These are phyloP conservation scores for Prunus campanulata DNA, from an alignment of 306 rosid genomes.

Conservation along the genomic window DNA sequence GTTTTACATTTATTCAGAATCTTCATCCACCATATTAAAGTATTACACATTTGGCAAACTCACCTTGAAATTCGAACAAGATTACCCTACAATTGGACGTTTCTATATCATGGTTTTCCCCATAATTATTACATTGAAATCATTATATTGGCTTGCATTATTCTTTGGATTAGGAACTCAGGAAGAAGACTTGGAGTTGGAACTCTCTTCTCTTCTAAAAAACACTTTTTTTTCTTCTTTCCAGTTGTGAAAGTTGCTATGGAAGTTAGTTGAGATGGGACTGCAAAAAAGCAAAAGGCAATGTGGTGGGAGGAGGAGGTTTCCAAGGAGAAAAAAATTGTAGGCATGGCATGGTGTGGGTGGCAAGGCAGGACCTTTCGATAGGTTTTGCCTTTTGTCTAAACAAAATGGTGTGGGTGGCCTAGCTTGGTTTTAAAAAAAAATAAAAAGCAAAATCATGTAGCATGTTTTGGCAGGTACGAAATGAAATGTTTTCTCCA, in stretches of 20 bases:
- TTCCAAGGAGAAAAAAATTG: conserved; percentile 19
- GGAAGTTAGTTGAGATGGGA: conserved; percentile 26
- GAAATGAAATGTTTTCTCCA: conserved; percentile 18
- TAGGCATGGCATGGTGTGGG: background rate
- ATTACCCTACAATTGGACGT: background rate
- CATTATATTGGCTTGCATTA: conserved; percentile 22
- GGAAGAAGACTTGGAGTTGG: background rate
- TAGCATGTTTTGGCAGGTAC: conserved; percentile 2
- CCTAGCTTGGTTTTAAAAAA: conserved; percentile 1
- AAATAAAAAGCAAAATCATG: background rate
- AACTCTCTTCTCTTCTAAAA: background rate
- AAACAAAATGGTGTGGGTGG: conserved; percentile 8
- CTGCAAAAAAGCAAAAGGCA: conserved; percentile 13
- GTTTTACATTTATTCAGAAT: background rate
- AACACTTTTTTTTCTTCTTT: background rate
- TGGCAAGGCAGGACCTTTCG: background rate
- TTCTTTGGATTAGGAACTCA: conserved; percentile 1
- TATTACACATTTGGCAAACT: background rate
- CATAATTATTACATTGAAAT: conserved; percentile 13
- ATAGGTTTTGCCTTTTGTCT: conserved; percentile 17
- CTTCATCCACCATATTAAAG: conserved; percentile 6
- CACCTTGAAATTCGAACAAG: background rate
- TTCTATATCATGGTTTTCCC: background rate
- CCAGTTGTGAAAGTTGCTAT: conserved; percentile 16
- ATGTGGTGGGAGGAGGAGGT: conserved; percentile 17